Evolutionary conservation across 805 yeast species (phyloP).

Genomic region (Grigorovia transvaalensis): DNA sequence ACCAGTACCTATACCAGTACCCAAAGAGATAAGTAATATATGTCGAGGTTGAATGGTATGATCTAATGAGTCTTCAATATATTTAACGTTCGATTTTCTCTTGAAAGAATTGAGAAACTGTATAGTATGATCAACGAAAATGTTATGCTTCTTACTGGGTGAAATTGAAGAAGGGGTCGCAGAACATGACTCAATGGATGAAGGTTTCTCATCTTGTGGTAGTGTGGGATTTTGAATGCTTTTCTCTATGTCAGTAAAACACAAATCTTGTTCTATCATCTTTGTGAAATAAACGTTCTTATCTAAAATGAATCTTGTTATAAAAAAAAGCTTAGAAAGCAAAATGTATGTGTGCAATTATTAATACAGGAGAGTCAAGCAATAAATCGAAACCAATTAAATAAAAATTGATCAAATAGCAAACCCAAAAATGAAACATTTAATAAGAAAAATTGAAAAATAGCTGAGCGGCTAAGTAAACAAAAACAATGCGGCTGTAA

Average conservation of each 20-base stretch:
- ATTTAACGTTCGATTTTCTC: neutral
- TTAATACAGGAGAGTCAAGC: no score
- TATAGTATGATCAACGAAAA: neutral
- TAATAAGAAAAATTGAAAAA: no score
- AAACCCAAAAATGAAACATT: no score
- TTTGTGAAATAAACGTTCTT: neutral
- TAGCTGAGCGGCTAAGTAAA: neutral
- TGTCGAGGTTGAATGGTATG: constrained; percentile 12
- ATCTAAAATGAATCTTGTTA: no score
- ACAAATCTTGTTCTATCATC: neutral
- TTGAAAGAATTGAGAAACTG: constrained; percentile 3
- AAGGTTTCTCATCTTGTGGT: neutral
- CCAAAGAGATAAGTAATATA: constrained; percentile 43
- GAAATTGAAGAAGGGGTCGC: neutral
- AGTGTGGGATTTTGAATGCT: neutral
- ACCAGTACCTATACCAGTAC: constrained; percentile 78
- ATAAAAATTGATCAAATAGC: no score
- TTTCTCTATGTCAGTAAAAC: neutral
- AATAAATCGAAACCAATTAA: no score
- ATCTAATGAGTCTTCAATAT: constrained; percentile 2
- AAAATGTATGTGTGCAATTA: no score
- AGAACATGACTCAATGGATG: neutral
- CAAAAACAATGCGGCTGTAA: neutral
- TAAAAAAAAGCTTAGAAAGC: no score
- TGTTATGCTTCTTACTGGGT: neutral